phyloP scores from a whole-genome alignment of 371 early-diverging fungal genomes.

The Coemansia sp. region DNA sequence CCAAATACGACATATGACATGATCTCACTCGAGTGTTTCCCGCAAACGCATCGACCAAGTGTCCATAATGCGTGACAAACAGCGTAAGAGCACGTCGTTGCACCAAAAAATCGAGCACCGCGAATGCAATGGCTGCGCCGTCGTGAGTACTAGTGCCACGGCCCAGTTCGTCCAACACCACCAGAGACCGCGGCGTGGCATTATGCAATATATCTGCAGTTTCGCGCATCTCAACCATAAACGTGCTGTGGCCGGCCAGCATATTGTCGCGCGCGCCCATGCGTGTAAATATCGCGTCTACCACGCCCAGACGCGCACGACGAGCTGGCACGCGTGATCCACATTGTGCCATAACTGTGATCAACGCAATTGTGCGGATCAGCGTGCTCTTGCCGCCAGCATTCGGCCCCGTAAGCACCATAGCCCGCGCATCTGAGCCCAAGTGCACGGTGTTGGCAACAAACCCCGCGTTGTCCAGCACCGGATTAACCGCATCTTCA shows the following conservation, averaged over 20 bases:
- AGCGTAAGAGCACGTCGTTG: conserved; percentile 54
- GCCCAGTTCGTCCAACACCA: conserved; percentile 97
- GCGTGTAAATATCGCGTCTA: conserved; percentile 71
- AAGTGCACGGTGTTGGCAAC: conserved; percentile 72
- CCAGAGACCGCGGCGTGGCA: conserved; percentile 69
- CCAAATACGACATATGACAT: conserved; percentile 70
- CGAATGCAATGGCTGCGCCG: conserved; percentile 59
- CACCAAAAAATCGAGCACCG: conserved; percentile 54
- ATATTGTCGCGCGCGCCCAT: conserved; percentile 73
- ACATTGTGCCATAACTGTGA: conserved; percentile 81
- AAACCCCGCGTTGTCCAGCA: conserved; percentile 59
- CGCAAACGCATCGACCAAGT: conserved; percentile 53
- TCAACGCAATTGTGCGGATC: conserved; percentile 73
- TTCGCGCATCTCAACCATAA: conserved; percentile 87
- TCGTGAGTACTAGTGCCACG: conserved; percentile 79
- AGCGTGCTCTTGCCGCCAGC: conserved; percentile 87
- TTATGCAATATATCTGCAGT: conserved; percentile 70
- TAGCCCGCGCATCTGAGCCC: conserved; percentile 45
- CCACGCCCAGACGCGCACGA: conserved; percentile 58
- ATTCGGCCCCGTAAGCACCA: conserved; percentile 80
- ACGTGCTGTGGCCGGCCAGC: conserved; percentile 78
- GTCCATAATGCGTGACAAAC: conserved; percentile 80
- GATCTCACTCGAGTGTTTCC: conserved; percentile 53
- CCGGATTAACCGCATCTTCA: conserved; percentile 64
- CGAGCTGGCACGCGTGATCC: conserved; percentile 74